Base-by-base conservation (phyloP, 345 rosid genomes). In the Bretschneidera sinensis region DNA sequence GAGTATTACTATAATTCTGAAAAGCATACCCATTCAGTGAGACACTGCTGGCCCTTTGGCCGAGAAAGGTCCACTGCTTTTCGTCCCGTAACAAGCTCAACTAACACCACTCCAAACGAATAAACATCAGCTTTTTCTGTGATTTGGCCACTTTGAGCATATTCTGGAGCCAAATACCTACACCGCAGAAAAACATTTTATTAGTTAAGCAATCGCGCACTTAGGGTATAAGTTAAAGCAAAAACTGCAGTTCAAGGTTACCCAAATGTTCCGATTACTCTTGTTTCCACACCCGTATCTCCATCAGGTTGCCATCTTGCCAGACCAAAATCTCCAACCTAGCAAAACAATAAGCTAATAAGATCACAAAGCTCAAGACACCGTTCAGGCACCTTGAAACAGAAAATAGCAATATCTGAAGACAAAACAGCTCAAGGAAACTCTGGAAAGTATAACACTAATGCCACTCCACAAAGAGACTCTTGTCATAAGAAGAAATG, bases 251-350 rank as follows among this genome's bases (percentile, higher is more conserved):
- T 33, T 63, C 39, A 54, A 67, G 54, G 75, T n/a, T 81, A 94
- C 99, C 99, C 99, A 50, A 95, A 91, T 25, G 99, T 95, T 74
- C 99, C 98, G 47, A 95, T 95, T 31, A 95, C 99, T 75, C 99
- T 81, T 24, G 99, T 95, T 50, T 91, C 96, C 58, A 86, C 96
- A 45, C 96, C 98, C 15, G 79, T 78, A 67, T 89, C 91, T n/a
- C 97, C 99, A 78, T 95, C 95, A 66, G 99, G 99, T 67, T 95
- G 99, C 99, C 99, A 95, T 73, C 99, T 83, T n/a, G 98, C 99
- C 9, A 95, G 76, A 69, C 99, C 99, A 76, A 95, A 91, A 78
- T 95, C 99, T 47, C 99, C 99, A 66, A 95, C 99, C 99, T 95
- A 67, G 43, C 48, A 50, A 53, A 55, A 45, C 24, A 43, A 56